Conservation (phyloP, 1,284 basidiomycete genomes). For the Irpex sp. region DNA sequence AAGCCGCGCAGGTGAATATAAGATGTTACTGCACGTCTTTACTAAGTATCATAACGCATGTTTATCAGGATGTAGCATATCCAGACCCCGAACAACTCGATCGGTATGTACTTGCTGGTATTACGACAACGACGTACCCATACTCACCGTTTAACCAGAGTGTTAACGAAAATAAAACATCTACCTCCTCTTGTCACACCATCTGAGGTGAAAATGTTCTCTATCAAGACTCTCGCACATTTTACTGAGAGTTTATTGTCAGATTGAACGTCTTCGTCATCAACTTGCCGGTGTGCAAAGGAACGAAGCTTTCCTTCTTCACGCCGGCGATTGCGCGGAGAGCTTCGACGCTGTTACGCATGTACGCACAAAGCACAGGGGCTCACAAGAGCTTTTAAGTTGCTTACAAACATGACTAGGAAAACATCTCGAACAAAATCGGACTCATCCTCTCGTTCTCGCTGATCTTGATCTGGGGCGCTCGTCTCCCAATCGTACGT, state of each 20-base stretch:
- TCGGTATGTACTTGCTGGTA: conserved; percentile 40
- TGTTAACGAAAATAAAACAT: conserved; percentile 78
- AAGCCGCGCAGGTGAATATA: conserved; percentile 62
- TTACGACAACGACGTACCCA: no score
- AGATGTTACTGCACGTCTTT: no score
- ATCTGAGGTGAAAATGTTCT: conserved; percentile 71
- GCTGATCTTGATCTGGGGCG: conserved; percentile 94
- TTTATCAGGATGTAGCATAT: conserved; percentile 58
- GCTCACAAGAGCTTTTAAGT: no score
- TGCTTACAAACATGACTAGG: conserved; percentile 47
- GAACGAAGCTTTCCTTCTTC: conserved; percentile 94
- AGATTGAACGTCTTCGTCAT: conserved; percentile 90
- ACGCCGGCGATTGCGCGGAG: conserved; percentile 97
- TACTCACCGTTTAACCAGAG: conserved; percentile 48
- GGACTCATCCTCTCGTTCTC: conserved; percentile 96
- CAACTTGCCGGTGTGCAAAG: conserved; percentile 86
- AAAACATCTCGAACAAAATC: conserved; percentile 94
- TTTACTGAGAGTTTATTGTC: not conserved
- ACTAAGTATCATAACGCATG: not conserved
- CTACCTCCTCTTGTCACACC: conserved; percentile 92
- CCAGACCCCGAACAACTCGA: conserved; percentile 56
- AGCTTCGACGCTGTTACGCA: conserved; percentile 93
- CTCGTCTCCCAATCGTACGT: conserved; percentile 87
- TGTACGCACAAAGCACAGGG: conserved; percentile 49
- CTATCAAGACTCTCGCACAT: not conserved